These are phyloP conservation scores for Hypericum perforatum DNA, from an alignment of 345 rosid species.

Conservation along the genomic window DNA sequence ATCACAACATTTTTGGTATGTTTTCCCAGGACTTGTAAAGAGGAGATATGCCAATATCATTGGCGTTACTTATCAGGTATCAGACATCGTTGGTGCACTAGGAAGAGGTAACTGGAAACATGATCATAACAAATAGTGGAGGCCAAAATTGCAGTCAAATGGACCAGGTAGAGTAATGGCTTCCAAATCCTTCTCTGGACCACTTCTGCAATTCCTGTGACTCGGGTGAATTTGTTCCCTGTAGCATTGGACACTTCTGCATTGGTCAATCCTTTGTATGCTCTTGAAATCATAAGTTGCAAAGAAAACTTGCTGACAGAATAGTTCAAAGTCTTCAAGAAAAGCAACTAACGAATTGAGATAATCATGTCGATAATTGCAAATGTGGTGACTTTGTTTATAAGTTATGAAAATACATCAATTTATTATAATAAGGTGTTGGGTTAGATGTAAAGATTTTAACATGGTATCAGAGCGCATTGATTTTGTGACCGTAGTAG, in stretches of 20 bases:
- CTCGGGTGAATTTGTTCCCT: conserved; percentile 37
- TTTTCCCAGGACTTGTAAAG: conserved; percentile 10
- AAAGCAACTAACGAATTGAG: too few species aligned
- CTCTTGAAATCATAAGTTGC: neutral
- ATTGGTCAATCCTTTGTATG: neutral
- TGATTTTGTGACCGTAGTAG: too few species aligned
- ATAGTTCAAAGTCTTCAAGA: too few species aligned
- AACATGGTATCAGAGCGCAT: too few species aligned
- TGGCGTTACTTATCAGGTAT: conserved; percentile 8
- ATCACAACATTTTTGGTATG: conserved; percentile 6
- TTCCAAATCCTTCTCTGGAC: conserved; percentile 30
- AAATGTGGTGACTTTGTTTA: too few species aligned
- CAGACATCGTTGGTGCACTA: conserved; percentile 18
- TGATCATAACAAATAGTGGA: conserved; percentile 17
- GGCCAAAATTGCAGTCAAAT: conserved; percentile 38
- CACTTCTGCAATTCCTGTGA: conserved; percentile 26
- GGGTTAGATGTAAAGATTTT: too few species aligned
- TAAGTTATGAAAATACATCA: too few species aligned
- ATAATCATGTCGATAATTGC: too few species aligned
- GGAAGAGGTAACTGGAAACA: conserved; percentile 21
- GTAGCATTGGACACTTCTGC: conserved; percentile 13
- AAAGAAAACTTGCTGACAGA: neutral
- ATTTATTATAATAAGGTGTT: too few species aligned
- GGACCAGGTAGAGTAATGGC: conserved; percentile 34
- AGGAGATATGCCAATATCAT: conserved; percentile 12